phyloP scores from a whole-genome alignment of 352 stramenopile genomes.

The Pythium utonaiense region DNA sequence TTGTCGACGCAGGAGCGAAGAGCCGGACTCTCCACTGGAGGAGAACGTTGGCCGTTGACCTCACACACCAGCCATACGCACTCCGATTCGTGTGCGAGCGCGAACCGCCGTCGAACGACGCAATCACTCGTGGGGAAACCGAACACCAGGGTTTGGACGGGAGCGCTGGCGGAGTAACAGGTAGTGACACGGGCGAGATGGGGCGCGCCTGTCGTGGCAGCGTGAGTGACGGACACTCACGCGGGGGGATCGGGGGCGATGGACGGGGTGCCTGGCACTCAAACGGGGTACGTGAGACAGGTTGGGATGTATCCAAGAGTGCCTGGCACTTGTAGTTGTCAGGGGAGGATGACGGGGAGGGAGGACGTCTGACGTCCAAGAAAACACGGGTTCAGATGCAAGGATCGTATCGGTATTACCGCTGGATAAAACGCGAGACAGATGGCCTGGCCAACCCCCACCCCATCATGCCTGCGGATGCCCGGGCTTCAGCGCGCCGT shows the following conservation, averaged over 20 bases:
- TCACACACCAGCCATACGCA: background rate
- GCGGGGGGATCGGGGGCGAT: no score
- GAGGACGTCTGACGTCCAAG: background rate
- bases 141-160: no score
- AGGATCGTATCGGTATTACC: background rate
- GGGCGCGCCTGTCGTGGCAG: no score
- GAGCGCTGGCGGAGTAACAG: no score
- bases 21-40: conserved; percentile 7
- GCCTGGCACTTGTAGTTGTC: no score
- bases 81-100: background rate
- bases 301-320: no score
- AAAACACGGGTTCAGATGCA: background rate
- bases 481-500: background rate
- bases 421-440: background rate
- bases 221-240: no score
- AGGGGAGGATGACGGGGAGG: no score
- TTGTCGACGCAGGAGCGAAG: conserved; percentile 9
- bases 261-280: conserved; percentile 1
- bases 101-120: background rate
- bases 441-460: background rate
- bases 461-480: background rate
- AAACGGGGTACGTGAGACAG: background rate
- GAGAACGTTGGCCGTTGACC: background rate
- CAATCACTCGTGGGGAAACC: no score
- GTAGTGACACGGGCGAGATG: no score